Evolutionary conservation across 139 green algal species (phyloP).

Genomic region (Desmodesmus armatus): DNA sequence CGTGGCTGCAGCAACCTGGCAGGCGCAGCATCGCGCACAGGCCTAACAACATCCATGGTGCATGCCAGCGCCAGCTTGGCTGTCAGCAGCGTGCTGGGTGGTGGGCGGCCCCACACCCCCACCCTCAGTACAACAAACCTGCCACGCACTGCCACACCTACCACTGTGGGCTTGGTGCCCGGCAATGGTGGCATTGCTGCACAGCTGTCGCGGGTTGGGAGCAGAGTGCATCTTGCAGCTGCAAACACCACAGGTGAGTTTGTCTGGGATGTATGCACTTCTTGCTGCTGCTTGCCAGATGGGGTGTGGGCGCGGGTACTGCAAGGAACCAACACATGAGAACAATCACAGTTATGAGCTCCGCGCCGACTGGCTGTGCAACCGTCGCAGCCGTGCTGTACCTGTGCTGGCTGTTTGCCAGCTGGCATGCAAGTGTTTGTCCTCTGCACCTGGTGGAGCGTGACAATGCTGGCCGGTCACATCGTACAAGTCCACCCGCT

Average conservation of each 20-base stretch:
- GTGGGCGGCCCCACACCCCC: conserved; percentile 26
- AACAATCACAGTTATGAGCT: no score
- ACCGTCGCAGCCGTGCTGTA: not conserved
- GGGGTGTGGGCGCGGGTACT: no score
- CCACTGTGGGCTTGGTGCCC: not conserved
- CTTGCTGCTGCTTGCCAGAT: not conserved
- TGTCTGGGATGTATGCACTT: no score
- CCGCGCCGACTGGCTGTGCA: no score
- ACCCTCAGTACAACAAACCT: conserved; percentile 28
- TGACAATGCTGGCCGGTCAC: no score
- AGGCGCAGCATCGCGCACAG: no score
- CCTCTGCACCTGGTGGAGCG: no score
- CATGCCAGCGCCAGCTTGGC: conserved; percentile 1
- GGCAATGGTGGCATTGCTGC: not conserved
- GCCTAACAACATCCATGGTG: not conserved
- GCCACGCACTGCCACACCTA: conserved; percentile 18
- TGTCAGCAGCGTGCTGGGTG: conserved; percentile 21
- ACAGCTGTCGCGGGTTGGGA: not conserved
- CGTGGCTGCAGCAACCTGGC: no score
- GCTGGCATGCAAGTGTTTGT: not conserved
- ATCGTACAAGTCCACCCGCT: no score
- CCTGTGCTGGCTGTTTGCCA: not conserved
- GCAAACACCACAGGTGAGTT: no score
- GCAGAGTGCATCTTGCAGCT: no score
- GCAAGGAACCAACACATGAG: no score